phyloP scores from a whole-genome alignment of 2,329 filamentous ascomycete genomes.

The Periconia sp. region DNA sequence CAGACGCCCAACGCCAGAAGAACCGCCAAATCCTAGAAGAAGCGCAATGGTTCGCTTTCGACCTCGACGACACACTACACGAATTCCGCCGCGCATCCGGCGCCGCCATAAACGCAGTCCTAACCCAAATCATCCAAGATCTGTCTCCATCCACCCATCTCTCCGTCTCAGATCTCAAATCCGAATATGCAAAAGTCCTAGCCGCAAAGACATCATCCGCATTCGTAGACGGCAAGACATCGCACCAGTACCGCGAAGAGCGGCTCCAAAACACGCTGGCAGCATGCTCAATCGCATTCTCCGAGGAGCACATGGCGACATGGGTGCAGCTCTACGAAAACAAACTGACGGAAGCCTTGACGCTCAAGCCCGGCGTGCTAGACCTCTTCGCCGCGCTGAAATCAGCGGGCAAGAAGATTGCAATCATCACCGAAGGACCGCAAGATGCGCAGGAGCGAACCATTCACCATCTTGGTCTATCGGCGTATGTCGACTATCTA shows the following conservation, averaged over 20 bases:
- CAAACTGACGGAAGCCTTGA: slow-evolving; percentile 32
- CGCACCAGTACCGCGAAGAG: slow-evolving; percentile 51
- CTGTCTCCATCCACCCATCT: slow-evolving; percentile 9
- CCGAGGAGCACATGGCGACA: slow-evolving; percentile 18
- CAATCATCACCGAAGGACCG: slow-evolving; percentile 56
- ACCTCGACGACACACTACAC: slow-evolving; percentile 58
- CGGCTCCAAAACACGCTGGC: slow-evolving; percentile 45
- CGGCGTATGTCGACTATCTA: slow-evolving; percentile 34
- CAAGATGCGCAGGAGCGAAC: slow-evolving; percentile 57
- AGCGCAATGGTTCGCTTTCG: slow-evolving; percentile 52
- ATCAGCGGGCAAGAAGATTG: slow-evolving; percentile 46
- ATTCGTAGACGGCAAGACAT: slow-evolving; percentile 54
- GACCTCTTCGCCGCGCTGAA: slow-evolving; percentile 45
- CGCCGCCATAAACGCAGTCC: slow-evolving; percentile 41
- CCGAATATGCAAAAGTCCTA: slow-evolving; percentile 44
- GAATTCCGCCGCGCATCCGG: slow-evolving; percentile 52
- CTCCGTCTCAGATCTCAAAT: slow-evolving; percentile 18
- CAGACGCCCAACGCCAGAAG: too few relatives aligned
- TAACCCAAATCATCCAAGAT: slow-evolving; percentile 35
- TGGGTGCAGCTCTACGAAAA: slow-evolving; percentile 38
- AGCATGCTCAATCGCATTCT: slow-evolving; percentile 26
- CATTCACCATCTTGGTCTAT: slow-evolving; percentile 40
- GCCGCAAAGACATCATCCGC: slow-evolving; percentile 44
- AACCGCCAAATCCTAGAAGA: too few relatives aligned
- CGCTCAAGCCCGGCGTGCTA: slow-evolving; percentile 47